Percentiles rank a stretch among this genome's conserved stretches.
Conservation (phyloP, 179 eudicot genomes). For the Silene vulgaris region DNA sequence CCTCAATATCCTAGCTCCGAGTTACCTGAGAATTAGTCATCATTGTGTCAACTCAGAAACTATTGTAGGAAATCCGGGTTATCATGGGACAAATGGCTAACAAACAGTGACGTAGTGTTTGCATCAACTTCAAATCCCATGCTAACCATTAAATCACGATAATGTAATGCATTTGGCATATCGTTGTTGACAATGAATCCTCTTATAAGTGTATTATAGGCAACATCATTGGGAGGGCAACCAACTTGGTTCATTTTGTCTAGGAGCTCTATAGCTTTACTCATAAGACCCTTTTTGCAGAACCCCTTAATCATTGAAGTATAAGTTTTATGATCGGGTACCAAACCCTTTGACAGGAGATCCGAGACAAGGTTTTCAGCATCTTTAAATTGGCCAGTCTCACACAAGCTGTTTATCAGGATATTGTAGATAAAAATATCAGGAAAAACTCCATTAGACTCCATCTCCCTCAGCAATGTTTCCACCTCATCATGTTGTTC, state of each 20-base stretch:
- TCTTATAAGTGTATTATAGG: background rate
- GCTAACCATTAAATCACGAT: conserved; percentile 11
- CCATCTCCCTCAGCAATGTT: background rate
- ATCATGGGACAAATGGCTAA: background rate
- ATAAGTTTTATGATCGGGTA: background rate
- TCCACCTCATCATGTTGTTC: background rate
- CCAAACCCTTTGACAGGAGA: background rate
- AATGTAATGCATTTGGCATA: background rate
- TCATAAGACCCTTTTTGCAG: background rate
- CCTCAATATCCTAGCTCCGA: too few relatives aligned
- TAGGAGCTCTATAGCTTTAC: background rate
- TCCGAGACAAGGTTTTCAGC: background rate
- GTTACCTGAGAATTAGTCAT: too few relatives aligned
- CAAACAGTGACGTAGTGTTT: background rate
- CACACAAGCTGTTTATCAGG: background rate
- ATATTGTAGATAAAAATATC: background rate
- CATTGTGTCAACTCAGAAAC: background rate
- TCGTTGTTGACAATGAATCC: background rate
- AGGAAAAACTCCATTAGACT: background rate
- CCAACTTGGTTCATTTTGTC: conserved; percentile 1
- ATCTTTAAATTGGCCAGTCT: background rate
- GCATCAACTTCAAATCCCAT: conserved; percentile 10
- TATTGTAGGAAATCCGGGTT: background rate
- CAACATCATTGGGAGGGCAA: background rate
- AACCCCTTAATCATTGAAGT: background rate